phyloP scores from a whole-genome alignment of 2,329 filamentous ascomycete genomes.

The Pyricularia pennisetigena region DNA sequence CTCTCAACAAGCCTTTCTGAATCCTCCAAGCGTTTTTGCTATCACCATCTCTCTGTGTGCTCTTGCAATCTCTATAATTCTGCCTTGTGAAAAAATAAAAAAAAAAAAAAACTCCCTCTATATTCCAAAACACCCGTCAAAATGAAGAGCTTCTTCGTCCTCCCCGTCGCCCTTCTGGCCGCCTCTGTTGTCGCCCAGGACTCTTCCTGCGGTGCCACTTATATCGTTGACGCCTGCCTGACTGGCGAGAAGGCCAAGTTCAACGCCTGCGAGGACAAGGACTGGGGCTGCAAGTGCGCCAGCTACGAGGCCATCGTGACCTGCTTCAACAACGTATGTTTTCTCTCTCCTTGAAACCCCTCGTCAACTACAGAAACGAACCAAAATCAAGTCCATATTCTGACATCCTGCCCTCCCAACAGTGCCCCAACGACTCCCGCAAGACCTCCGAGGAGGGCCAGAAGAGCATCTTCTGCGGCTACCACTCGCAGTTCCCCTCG shows the following conservation, averaged over 20 bases:
- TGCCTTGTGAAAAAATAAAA: background rate
- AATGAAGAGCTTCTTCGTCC: slow-evolving; percentile 5
- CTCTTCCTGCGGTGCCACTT: slow-evolving; percentile 10
- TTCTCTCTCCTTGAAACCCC: too few relatives aligned
- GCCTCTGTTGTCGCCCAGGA: slow-evolving; percentile 6
- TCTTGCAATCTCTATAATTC: too few relatives aligned
- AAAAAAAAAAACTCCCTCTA: background rate
- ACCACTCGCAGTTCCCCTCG: slow-evolving; percentile 32
- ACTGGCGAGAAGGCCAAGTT: slow-evolving; percentile 26
- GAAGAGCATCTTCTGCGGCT: slow-evolving; percentile 33
- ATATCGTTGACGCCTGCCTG: slow-evolving; percentile 13
- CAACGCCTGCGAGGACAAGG: slow-evolving; percentile 23
- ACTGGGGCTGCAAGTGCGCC: slow-evolving; percentile 38
- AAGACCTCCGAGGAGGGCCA: slow-evolving; percentile 23
- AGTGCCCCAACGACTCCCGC: slow-evolving; percentile 41
- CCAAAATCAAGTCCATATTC: too few relatives aligned
- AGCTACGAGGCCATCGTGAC: slow-evolving; percentile 33
- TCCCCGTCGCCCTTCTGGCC: slow-evolving; percentile 7
- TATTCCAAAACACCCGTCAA: background rate
- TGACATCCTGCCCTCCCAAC: slow-evolving; percentile 26
- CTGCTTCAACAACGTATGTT: slow-evolving; percentile 17
- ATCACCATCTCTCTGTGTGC: background rate
- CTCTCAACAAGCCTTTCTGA: background rate
- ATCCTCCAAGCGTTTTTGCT: background rate
- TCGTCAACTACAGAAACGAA: too few relatives aligned